Percentiles rank a stretch among this genome's conserved stretches.
phyloP scores from a whole-genome alignment of 352 stramenopile genomes.

The Phytophthora pini region DNA sequence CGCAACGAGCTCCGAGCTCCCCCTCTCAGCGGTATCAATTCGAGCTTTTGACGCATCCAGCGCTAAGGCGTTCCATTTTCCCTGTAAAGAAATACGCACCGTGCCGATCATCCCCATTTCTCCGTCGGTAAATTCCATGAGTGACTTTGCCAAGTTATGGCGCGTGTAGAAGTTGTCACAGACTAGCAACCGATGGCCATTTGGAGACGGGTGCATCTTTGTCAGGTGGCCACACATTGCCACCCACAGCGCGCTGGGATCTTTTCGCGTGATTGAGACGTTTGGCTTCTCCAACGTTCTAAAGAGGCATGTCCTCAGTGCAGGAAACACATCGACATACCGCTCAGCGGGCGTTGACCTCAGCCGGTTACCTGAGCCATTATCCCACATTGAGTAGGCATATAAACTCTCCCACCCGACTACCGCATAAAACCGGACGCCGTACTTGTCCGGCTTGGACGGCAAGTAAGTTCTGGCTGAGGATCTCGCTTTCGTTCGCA shows the following conservation, averaged over 20 bases:
- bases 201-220: no score
- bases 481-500: no score
- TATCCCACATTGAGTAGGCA: constrained; percentile 8
- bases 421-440: no score
- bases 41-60: neutral
- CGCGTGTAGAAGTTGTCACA: no score
- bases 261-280: neutral
- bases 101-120: constrained; percentile 9
- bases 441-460: no score
- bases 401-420: neutral
- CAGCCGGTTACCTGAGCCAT: constrained; percentile 8
- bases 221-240: no score
- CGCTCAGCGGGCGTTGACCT: neutral
- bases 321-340: constrained; percentile 11
- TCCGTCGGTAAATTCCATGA: constrained; percentile 3
- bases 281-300: neutral
- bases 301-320: neutral
- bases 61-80: neutral
- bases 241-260: neutral
- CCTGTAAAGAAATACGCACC: neutral
- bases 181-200: no score
- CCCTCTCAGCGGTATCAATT: neutral
- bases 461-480: no score
- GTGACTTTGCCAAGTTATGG: no score
- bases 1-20: constrained; percentile 4